Conservation (phyloP, 202 grass and related monocot species). For the Dendrocalamus latiflorus region DNA sequence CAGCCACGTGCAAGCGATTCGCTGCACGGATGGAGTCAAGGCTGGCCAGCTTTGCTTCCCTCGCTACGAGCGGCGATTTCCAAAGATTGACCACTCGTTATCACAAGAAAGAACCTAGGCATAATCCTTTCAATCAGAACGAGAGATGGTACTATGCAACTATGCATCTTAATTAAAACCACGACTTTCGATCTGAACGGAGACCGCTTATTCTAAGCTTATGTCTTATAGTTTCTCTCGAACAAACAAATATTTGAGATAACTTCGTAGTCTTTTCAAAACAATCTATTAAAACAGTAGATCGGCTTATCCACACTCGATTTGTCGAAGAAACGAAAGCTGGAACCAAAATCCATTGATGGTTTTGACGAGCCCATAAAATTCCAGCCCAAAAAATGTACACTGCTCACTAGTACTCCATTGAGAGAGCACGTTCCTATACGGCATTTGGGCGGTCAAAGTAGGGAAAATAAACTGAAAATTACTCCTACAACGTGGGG, state of each 20-base stretch:
- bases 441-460: neutral
- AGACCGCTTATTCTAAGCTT: too few species aligned
- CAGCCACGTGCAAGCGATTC: neutral
- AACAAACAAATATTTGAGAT: too few species aligned
- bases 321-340: too few species aligned
- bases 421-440: neutral
- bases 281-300: too few species aligned
- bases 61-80: neutral
- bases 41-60: constrained; percentile 4
- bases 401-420: neutral
- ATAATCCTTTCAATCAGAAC: neutral
- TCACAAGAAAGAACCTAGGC: neutral
- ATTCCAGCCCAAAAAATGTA: too few species aligned
- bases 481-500: neutral
- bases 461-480: neutral
- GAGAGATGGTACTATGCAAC: neutral
- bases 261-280: too few species aligned
- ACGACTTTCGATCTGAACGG: too few species aligned
- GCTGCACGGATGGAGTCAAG: neutral
- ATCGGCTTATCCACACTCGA: too few species aligned
- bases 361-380: too few species aligned
- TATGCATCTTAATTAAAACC: neutral
- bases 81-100: neutral
- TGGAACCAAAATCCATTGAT: too few species aligned
- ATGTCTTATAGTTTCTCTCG: too few species aligned